These are phyloP conservation scores for Komagataea norvegica DNA, from an alignment of 1,139 yeast genomes.

Conservation along the genomic window DNA sequence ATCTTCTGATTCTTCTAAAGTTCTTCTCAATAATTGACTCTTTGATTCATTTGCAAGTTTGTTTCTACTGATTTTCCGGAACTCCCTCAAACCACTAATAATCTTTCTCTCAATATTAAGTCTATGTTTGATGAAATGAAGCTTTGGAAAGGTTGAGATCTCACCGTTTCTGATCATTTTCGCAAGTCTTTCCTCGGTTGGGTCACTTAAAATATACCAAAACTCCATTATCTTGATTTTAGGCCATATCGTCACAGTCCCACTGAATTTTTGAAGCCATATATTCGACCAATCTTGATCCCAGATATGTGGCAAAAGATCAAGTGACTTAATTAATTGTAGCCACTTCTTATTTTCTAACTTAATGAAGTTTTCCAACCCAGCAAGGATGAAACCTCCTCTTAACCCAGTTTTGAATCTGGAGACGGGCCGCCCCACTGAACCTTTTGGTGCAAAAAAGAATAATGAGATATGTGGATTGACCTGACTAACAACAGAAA, in stretches of 20 bases:
- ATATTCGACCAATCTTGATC: constrained; percentile 81
- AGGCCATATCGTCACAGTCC: constrained; percentile 77
- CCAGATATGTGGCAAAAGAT: constrained; percentile 60
- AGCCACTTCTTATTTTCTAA: constrained; percentile 75
- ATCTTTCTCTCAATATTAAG: constrained; percentile 61
- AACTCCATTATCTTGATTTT: constrained; percentile 55
- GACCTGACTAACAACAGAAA: constrained; percentile 74
- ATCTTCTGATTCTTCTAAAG: constrained; percentile 19
- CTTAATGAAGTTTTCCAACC: constrained; percentile 64
- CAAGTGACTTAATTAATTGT: constrained; percentile 59
- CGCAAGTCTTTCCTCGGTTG: constrained; percentile 51
- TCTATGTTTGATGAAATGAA: constrained; percentile 61
- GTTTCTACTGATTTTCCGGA: constrained; percentile 10
- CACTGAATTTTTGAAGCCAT: constrained; percentile 71
- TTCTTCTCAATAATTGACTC: constrained; percentile 2
- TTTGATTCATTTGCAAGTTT: constrained; percentile 3
- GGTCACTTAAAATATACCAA: constrained; percentile 63
- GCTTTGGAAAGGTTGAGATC: constrained; percentile 59
- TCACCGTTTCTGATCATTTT: constrained; percentile 62
- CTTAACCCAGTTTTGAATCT: constrained; percentile 59
- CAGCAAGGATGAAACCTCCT: constrained; percentile 76
- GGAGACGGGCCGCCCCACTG: constrained; percentile 76
- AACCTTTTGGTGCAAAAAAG: constrained; percentile 75
- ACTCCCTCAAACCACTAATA: constrained; percentile 39
- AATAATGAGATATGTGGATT: constrained; percentile 78